Evolutionary conservation across 495 filamentous ascomycete species (phyloP), one percentile per base, ranked within the genome.

Genomic region (Patellaria atrata): DNA sequence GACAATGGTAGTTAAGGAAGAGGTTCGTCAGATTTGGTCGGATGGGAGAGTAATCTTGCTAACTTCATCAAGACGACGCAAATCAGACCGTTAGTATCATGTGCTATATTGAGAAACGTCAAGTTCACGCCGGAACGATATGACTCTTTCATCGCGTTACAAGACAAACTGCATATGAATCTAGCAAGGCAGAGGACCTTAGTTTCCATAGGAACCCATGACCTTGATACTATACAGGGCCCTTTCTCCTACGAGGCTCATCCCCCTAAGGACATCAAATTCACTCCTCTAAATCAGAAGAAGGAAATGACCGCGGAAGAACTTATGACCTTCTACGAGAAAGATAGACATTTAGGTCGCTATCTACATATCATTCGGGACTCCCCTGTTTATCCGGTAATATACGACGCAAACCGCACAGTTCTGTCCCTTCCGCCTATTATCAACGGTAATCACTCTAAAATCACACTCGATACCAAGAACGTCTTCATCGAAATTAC

Each of bases 161-260:
- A 99, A 64, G 89, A 99, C 63, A 96, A 94, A 63, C 74, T 99
- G 11, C 89, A 99, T 58, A 79, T 85, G 54, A 99, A 99, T 59
- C 64, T 99, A 30, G 92, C 91, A 22, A 71, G 89, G 33, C 79
- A 94, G 56, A 68, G 89, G 40, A 92, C 89, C 3, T 62, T 99
- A 2, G 89, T 94, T 23, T 77, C 91, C 10, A 96, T 99, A 54
- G 89, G 89, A 42, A 96, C 89, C 3, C 89, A 99, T 56, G 85
- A 99, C 53, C 64, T 96, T 41, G 91, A 96, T 50, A 94, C 81
- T 3, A 66, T 99, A 30, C 62, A 91, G 57, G 89, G 85, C 0
- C 91, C 89, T 16, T 99, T 96, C 74, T 85, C 82, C 32, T 99
- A 94, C 50, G 85, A 94, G 57, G 89, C 86, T 19, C 68, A 86